Conservation (phyloP, 257 asterid genomes). For the Fraxinus cuspidata region DNA sequence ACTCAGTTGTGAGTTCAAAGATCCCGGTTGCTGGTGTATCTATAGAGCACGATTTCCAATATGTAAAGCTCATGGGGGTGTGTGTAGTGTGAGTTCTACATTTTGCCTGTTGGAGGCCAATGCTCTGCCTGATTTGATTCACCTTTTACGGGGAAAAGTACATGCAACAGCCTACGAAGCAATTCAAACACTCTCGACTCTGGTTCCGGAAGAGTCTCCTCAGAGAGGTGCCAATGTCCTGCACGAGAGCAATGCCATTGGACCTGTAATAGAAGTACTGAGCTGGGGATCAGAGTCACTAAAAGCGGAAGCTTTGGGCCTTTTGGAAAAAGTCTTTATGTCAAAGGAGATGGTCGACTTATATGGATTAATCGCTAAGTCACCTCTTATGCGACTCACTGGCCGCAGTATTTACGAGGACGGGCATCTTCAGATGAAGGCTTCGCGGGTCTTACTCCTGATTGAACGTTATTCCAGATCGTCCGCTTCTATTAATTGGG, state of each 20-base stretch:
- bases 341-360: slow-evolving; percentile 57
- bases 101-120: slow-evolving; percentile 54
- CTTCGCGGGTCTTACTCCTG: slow-evolving; percentile 52
- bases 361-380: slow-evolving; percentile 42
- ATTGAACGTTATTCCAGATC: slow-evolving; percentile 58
- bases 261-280: slow-evolving; percentile 46
- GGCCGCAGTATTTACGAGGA: slow-evolving; percentile 48
- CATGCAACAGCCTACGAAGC: slow-evolving; percentile 67
- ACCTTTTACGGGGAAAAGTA: slow-evolving; percentile 38
- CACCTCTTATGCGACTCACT: slow-evolving; percentile 47
- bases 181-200: slow-evolving; percentile 63
- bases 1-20: slow-evolving; percentile 31
- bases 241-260: slow-evolving; percentile 46
- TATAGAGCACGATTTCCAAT: slow-evolving; percentile 19
- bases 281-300: slow-evolving; percentile 63
- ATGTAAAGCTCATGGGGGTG: slow-evolving; percentile 56
- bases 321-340: slow-evolving; percentile 51
- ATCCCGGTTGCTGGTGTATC: slow-evolving; percentile 32
- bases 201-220: slow-evolving; percentile 61
- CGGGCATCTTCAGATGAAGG: slow-evolving; percentile 63
- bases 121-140: slow-evolving; percentile 49
- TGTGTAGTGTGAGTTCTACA: slow-evolving; percentile 41
- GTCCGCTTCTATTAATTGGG: slow-evolving; percentile 42
- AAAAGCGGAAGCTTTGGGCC: slow-evolving; percentile 52
- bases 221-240: slow-evolving; percentile 53